Conservation (phyloP, 169 alveolate species). For the Amoebophrya sp. region DNA sequence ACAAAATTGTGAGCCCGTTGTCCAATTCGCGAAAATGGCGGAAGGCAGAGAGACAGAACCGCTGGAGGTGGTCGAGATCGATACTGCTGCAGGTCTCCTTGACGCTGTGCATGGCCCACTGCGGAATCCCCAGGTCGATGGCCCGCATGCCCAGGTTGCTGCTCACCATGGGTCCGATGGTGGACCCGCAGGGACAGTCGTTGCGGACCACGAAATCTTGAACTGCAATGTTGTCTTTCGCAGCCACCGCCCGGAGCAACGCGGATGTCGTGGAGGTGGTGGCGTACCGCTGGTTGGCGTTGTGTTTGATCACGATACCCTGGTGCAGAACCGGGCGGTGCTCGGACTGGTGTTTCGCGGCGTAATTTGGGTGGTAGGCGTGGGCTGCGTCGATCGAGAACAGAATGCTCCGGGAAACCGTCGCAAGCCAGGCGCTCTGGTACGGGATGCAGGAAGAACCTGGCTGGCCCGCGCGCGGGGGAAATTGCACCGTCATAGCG, state of each 20-base stretch:
- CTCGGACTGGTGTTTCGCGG: constrained; percentile 80
- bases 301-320: constrained; percentile 60
- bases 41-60: background rate
- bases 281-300: constrained; percentile 82
- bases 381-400: constrained; percentile 81
- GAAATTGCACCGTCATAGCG: background rate
- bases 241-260: constrained; percentile 33
- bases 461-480: too few species aligned
- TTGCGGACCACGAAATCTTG: constrained; percentile 86
- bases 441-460: background rate
- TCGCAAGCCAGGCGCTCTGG: background rate
- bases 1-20: background rate
- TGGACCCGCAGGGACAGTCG: constrained; percentile 88
- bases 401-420: background rate
- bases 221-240: background rate
- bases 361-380: constrained; percentile 87
- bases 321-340: constrained; percentile 74
- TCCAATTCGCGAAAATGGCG: background rate
- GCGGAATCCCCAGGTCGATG: constrained; percentile 86
- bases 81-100: constrained; percentile 63
- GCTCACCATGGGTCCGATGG: constrained; percentile 88
- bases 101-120: constrained; percentile 89
- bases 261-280: constrained; percentile 59
- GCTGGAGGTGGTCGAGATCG: constrained; percentile 39
- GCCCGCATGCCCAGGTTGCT: constrained; percentile 64